phyloP scores from a whole-genome alignment of 1,139 yeast genomes.

The Suhomyces taliae region DNA sequence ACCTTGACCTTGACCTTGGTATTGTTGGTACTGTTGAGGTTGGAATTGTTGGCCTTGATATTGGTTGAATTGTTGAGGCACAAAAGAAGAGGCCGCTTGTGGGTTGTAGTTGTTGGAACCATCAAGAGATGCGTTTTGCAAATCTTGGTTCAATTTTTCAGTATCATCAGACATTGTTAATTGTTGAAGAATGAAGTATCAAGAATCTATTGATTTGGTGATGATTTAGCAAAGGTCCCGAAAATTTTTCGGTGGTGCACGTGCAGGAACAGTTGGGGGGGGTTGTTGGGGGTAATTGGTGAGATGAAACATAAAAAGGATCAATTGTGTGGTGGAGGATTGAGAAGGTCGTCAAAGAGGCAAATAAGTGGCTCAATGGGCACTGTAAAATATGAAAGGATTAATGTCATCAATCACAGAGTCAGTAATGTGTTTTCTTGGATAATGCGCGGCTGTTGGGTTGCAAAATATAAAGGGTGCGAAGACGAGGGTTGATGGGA shows the following conservation, averaged over 20 bases:
- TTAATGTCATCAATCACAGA: too few relatives aligned
- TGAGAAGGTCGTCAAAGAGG: too few relatives aligned
- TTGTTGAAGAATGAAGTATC: not conserved
- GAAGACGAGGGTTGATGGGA: too few relatives aligned
- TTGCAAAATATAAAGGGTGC: too few relatives aligned
- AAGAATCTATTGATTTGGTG: not conserved
- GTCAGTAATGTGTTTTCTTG: too few relatives aligned
- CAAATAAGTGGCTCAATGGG: too few relatives aligned
- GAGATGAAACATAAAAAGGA: not conserved
- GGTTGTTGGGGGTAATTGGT: not conserved
- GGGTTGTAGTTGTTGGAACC: slow-evolving; percentile 18
- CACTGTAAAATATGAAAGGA: too few relatives aligned
- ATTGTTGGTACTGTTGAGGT: slow-evolving; percentile 19
- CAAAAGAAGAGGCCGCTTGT: slow-evolving; percentile 39
- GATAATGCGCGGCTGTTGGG: too few relatives aligned
- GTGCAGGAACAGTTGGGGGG: slow-evolving; percentile 2
- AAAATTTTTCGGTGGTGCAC: slow-evolving; percentile 6
- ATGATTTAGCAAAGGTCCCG: not conserved
- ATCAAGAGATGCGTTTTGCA: slow-evolving; percentile 49
- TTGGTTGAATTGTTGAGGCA: slow-evolving; percentile 36
- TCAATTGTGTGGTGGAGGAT: not conserved
- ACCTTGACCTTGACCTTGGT: slow-evolving; percentile 19
- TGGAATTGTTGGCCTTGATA: slow-evolving; percentile 18
- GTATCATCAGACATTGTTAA: slow-evolving; percentile 47
- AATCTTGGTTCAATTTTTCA: slow-evolving; percentile 52